Conservation (phyloP, 768 basidiomycete species). For the Obba rivulosa region DNA sequence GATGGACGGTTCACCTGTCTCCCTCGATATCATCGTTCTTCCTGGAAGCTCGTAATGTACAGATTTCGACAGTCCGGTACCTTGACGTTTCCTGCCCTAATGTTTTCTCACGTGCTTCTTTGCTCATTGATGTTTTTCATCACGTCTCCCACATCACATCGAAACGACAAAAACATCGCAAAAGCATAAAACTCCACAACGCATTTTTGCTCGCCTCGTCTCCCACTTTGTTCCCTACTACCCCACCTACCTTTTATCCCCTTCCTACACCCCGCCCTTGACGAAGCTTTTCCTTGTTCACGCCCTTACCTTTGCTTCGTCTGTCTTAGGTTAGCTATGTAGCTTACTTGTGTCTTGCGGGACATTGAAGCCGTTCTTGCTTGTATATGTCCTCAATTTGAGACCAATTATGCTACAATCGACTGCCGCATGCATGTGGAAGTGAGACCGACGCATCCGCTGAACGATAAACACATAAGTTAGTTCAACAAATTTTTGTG, state of each 20-base stretch:
- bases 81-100: slow-evolving; percentile 33
- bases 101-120: slow-evolving; percentile 26
- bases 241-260: slow-evolving; percentile 11
- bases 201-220: slow-evolving; percentile 22
- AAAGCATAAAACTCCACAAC: slow-evolving; percentile 32
- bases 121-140: slow-evolving; percentile 27
- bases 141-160: slow-evolving; percentile 34
- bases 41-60: slow-evolving; percentile 27
- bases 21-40: slow-evolving; percentile 15
- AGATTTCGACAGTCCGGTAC: slow-evolving; percentile 26
- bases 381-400: slow-evolving; percentile 10
- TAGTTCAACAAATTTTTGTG: no score
- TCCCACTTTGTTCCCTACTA: slow-evolving; percentile 20
- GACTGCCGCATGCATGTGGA: neutral
- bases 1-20: slow-evolving; percentile 16
- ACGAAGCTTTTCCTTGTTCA: slow-evolving; percentile 14
- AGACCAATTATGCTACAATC: slow-evolving; percentile 7
- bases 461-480: no score
- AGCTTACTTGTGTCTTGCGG: slow-evolving; percentile 7
- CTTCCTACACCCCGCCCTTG: slow-evolving; percentile 5
- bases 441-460: neutral
- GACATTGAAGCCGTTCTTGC: slow-evolving; percentile 12
- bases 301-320: slow-evolving; percentile 15
- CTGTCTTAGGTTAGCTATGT: slow-evolving; percentile 13
- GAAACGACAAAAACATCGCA: slow-evolving; percentile 48